Base-by-base conservation (phyloP, 129 eudicot genomes). In the Lonicera japonica region DNA sequence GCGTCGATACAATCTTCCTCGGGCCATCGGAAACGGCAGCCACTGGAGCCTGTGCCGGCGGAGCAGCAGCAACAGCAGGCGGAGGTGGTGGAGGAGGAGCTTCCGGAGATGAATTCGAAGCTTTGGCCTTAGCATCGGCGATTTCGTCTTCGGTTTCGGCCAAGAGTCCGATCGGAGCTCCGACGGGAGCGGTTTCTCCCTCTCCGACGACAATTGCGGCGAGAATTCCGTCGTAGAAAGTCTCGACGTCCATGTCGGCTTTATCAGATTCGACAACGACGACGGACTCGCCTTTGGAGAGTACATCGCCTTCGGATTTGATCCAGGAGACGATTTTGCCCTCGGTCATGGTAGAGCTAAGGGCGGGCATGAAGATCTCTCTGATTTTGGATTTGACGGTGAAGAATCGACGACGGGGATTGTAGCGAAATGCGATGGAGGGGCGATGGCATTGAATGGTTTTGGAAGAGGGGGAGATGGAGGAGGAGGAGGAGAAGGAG, bases 361-460 rank as follows among this genome's bases (percentile, higher is more conserved):
- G 75, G 0, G 95, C 97, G 1, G 97, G 97, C 97, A 90, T 90
- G 82, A 90, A 90, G 58, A 86, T 90, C 82, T 90, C 97, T 5
- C 97, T 80, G 63, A 90, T 83, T 81, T 90, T 90, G 2, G 95
- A 84, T 50, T 66, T 71, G 13, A 86, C 56, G 15, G 69, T 34
- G 38, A 59, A 46, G 65, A 48, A 45, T 46, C 47, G 54, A 2
- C 78, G 60, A 43, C 75, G 81, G 68, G 64, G 78, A 16, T 67
- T 70, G 75, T 73, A 45, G 21, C 82, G 75, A 13, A 67, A 16
- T 11, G 82, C 68, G 9, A 82, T 20, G 51, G 76, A 77, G 51
- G 81, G 16, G 11, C 72, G n/a, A n/a, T n/a, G 66, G 61, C 59
- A 68, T 60, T 54, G 79, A 57, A 54, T 39, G 17, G 1, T n/a